Evolutionary conservation across 176 grass and related monocot genomes (phyloP), one percentile per base, ranked within the genome.

Genomic region (Pontederia crassipes): DNA sequence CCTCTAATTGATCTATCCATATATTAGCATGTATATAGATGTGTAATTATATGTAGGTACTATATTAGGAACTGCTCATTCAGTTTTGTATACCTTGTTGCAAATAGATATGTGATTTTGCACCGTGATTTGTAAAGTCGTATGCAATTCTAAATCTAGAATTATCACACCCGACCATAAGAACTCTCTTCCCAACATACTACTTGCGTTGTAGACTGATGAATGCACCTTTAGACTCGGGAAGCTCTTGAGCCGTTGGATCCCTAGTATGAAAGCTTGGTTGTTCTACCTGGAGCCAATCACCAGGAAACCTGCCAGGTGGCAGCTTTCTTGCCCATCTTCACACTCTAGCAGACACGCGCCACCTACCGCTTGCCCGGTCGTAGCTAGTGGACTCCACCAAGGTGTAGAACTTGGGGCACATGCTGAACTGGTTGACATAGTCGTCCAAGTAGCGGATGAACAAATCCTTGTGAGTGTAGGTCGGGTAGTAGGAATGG

Each of bases 131-230:
- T 0, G 78, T 55, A 49, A 87, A 75, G 28, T 83, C 79, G 2
- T 83, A 79, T 2, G 79, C 75, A 1, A 87, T 83, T 68, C 82
- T 79, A 67, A 87, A 79, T 1, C 79, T 76, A 0, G 79, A 87
- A 14, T 87, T 83, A 16, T 79, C 84, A 1, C 45, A 47, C 0
- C 84, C 84, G 5, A 87, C 71, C 0, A 87, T 72, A 1, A 87
- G n/a, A n/a, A n/a, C n/a, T n/a, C n/a, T n/a, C n/a, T n/a, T n/a
- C n/a, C n/a, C n/a, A n/a, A n/a, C n/a, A 54, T 3, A 87, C 67
- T 9, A 4, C 79, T 75, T 0, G 75, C 79, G 63, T 73, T 83
- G 58, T 55, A 87, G 0, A 1, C 0, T 0, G 79, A 83, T 0
- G 84, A 79, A 58, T 83, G 84, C 8, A 83, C 4, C 10, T 12